Conservation (phyloP, 169 alveolate species). For the Plasmodium gaboni region DNA sequence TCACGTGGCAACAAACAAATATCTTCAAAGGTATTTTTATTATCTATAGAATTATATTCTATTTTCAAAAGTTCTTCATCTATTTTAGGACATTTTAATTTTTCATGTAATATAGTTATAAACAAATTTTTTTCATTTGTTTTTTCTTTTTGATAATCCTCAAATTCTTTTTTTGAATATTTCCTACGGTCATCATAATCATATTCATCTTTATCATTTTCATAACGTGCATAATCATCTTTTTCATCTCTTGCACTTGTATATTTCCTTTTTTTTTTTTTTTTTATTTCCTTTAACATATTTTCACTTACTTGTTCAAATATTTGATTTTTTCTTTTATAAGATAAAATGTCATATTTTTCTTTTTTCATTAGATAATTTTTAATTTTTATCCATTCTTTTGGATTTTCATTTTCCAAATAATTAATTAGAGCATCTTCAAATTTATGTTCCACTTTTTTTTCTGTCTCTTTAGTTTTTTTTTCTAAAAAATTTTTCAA, state of each 20-base stretch:
- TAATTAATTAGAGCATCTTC: slow-evolving; percentile 4
- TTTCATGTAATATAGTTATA: slow-evolving; percentile 30
- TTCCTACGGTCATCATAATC: not conserved
- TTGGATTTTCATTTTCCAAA: slow-evolving; percentile 14
- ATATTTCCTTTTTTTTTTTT: not conserved
- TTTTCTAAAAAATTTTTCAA: slow-evolving; percentile 36
- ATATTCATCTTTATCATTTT: not conserved
- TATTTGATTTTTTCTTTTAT: slow-evolving; percentile 30
- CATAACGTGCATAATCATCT: not conserved
- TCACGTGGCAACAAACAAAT: slow-evolving; percentile 5
- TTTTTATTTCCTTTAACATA: slow-evolving; percentile 10
- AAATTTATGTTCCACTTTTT: slow-evolving; percentile 13
- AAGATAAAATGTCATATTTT: slow-evolving; percentile 49
- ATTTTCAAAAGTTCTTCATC: slow-evolving; percentile 22
- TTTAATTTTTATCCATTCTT: slow-evolving; percentile 50
- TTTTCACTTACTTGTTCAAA: slow-evolving; percentile 41
- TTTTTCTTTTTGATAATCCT: not conserved
- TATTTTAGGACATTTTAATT: slow-evolving; percentile 13
- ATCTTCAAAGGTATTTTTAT: slow-evolving; percentile 17
- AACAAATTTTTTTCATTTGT: slow-evolving; percentile 26
- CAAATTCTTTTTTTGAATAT: not conserved
- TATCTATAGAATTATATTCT: not conserved
- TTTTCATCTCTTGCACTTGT: no score
- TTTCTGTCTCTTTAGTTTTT: slow-evolving; percentile 25
- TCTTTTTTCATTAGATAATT: slow-evolving; percentile 25